Percentiles rank a stretch among this genome's conserved stretches.
phyloP scores from a whole-genome alignment of 306 rosid genomes.

The Potentilla sterilis region DNA sequence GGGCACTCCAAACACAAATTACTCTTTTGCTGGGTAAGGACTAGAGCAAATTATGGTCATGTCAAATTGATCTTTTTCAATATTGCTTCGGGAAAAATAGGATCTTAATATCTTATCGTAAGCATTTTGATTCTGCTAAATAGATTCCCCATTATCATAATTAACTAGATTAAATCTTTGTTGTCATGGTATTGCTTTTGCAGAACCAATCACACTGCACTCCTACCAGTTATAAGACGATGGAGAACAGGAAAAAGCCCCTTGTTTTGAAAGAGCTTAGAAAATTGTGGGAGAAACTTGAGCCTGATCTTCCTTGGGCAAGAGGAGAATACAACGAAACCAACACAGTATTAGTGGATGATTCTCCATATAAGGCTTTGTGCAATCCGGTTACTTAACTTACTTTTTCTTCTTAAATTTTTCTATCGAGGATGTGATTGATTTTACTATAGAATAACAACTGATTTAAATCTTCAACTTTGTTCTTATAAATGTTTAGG shows the following conservation, averaged over 20 bases:
- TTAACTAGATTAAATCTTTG: not conserved
- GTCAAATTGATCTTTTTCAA: not conserved
- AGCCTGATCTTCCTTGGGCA: constrained; percentile 65
- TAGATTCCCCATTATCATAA: not conserved
- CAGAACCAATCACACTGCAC: constrained; percentile 77
- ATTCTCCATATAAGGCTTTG: constrained; percentile 84
- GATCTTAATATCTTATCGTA: not conserved
- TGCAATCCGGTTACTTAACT: constrained; percentile 71
- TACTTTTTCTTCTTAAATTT: constrained; percentile 15
- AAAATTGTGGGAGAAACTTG: constrained; percentile 69
- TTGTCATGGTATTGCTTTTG: constrained; percentile 14
- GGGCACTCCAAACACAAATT: constrained; percentile 49
- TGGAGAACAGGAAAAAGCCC: constrained; percentile 59
- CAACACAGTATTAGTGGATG: constrained; percentile 84
- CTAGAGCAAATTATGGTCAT: not conserved
- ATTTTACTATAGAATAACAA: constrained; percentile 16
- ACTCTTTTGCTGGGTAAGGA: constrained; percentile 83
- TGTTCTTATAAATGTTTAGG: constrained; percentile 49
- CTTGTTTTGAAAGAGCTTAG: constrained; percentile 75
- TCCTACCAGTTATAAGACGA: constrained; percentile 42
- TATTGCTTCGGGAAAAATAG: not conserved
- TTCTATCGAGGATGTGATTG: constrained; percentile 5
- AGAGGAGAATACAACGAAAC: constrained; percentile 71
- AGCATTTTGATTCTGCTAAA: not conserved
- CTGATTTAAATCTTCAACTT: constrained; percentile 20